Conservation (phyloP, 352 stramenopile species). For the Globisporangium okanoganense region DNA sequence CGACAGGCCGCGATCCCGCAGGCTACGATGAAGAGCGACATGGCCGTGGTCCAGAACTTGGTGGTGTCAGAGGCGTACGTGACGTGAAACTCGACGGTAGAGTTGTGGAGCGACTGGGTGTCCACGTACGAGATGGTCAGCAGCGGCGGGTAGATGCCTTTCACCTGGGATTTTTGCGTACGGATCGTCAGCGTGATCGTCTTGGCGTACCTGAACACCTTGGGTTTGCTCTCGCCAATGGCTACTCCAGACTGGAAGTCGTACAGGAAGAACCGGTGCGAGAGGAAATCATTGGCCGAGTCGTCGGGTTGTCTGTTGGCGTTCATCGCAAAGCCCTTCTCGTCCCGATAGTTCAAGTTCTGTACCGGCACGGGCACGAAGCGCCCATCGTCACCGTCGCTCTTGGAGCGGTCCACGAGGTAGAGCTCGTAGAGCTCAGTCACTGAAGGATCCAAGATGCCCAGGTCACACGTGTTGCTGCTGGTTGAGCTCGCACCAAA, state of each 20-base stretch:
- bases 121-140: slow-evolving; percentile 81
- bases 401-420: slow-evolving; percentile 78
- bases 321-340: slow-evolving; percentile 68
- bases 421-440: slow-evolving; percentile 90
- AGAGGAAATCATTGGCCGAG: slow-evolving; percentile 80
- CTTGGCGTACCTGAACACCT: slow-evolving; percentile 69
- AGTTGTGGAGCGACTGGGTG: slow-evolving; percentile 25
- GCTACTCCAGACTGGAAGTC: slow-evolving; percentile 75
- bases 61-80: slow-evolving; percentile 85
- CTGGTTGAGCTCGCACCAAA: slow-evolving; percentile 69
- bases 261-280: slow-evolving; percentile 91
- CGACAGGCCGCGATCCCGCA: slow-evolving; percentile 50
- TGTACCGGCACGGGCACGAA: slow-evolving; percentile 87
- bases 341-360: slow-evolving; percentile 80
- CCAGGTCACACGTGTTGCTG: slow-evolving; percentile 72
- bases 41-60: slow-evolving; percentile 73
- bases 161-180: slow-evolving; percentile 40
- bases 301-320: slow-evolving; percentile 57
- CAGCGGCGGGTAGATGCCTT: slow-evolving; percentile 60
- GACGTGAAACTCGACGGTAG: slow-evolving; percentile 64
- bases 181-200: slow-evolving; percentile 61
- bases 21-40: slow-evolving; percentile 65
- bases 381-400: slow-evolving; percentile 34
- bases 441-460: slow-evolving; percentile 28
- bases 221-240: slow-evolving; percentile 35